A percentile compares a stretch with the other conserved stretches of the same genome.
Conservation (phyloP, 2,329 filamentous ascomycete genomes). For the Penicillium oxalicum region DNA sequence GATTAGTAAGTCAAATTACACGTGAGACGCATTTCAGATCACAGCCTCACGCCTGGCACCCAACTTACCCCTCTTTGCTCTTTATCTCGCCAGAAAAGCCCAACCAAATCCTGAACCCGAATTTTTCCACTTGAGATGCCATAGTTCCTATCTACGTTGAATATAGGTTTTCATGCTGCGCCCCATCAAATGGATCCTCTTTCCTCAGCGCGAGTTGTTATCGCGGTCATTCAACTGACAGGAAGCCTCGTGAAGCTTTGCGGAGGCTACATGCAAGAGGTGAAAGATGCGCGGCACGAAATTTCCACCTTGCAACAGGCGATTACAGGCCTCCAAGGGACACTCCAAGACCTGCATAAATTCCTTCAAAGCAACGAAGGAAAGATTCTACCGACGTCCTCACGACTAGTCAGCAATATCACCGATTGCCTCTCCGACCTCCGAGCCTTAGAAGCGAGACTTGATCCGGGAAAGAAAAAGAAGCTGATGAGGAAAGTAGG, state of each 20-base stretch:
- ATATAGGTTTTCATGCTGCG: neutral
- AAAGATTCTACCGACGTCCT: conserved; percentile 6
- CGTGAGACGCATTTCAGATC: neutral
- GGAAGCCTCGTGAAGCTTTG: conserved; percentile 18
- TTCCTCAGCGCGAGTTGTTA: conserved; percentile 18
- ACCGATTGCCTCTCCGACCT: conserved; percentile 11
- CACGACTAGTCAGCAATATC: conserved; percentile 8
- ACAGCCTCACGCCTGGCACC: neutral
- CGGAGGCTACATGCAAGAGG: conserved; percentile 17
- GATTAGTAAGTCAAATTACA: too few species aligned
- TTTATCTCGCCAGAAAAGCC: neutral
- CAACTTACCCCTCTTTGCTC: neutral
- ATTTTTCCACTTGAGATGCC: neutral
- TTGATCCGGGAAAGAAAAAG: conserved; percentile 12
- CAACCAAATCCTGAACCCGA: neutral
- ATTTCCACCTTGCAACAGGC: conserved; percentile 14
- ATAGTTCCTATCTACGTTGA: neutral
- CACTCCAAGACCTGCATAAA: conserved; percentile 12
- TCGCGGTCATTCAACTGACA: conserved; percentile 20
- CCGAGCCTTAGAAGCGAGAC: conserved; percentile 6
- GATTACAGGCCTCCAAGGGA: conserved; percentile 7
- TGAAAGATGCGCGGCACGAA: conserved; percentile 20
- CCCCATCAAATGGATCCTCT: neutral
- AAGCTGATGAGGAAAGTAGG: conserved; percentile 18
- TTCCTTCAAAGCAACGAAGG: conserved; percentile 6